phyloP scores from a whole-genome alignment of 1,284 basidiomycete species.

The Cutaneotrichosporon cutaneum region DNA sequence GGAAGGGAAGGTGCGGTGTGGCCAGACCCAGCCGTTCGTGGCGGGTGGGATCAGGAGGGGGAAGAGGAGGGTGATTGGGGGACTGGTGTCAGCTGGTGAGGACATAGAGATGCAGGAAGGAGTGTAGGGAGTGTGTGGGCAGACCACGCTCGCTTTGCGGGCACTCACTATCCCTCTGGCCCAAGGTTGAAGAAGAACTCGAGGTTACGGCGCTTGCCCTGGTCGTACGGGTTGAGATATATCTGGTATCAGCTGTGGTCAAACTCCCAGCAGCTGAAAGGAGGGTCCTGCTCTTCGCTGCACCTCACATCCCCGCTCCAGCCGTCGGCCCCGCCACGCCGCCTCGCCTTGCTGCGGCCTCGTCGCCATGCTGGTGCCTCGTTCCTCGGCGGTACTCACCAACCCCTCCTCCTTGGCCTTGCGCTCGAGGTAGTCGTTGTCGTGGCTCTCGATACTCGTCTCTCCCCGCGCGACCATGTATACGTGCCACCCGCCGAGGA shows the following conservation, averaged over 20 bases:
- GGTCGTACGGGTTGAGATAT: constrained; percentile 88
- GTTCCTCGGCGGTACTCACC: constrained; percentile 54
- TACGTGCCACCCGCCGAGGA: constrained; percentile 80
- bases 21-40: constrained; percentile 75
- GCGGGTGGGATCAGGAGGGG: constrained; percentile 78
- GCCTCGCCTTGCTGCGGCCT: too few relatives aligned
- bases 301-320: too few relatives aligned
- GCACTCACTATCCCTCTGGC: constrained; percentile 70
- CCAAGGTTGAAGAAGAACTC: constrained; percentile 87
- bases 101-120: neutral
- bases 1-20: constrained; percentile 28
- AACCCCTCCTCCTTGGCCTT: constrained; percentile 69
- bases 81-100: constrained; percentile 56
- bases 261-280: too few relatives aligned
- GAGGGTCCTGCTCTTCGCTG: too few relatives aligned
- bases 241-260: constrained; percentile 54
- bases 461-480: constrained; percentile 74
- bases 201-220: constrained; percentile 75
- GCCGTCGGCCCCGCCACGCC: too few relatives aligned
- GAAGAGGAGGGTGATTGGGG: constrained; percentile 71
- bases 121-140: neutral
- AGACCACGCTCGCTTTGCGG: too few relatives aligned
- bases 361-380: too few relatives aligned
- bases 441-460: constrained; percentile 87
- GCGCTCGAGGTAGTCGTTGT: constrained; percentile 74